Evolutionary conservation across 2,329 filamentous ascomycete species (phyloP).

Genomic region (Macrophomina pseudophaseolina): DNA sequence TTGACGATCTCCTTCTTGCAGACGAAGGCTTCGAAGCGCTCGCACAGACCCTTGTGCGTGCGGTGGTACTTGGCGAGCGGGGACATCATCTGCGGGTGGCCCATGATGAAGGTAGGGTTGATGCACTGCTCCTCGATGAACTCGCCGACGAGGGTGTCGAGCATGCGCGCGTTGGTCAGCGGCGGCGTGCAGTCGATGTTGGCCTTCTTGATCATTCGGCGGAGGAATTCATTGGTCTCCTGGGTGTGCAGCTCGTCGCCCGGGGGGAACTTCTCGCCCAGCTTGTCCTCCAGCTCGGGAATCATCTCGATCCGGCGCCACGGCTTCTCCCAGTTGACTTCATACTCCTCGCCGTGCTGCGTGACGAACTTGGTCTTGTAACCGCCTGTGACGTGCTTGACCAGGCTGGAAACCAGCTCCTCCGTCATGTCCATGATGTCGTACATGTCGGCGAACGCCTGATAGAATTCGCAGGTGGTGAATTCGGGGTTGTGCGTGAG

Average conservation of each 20-base stretch:
- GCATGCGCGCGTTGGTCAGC: conserved; percentile 91
- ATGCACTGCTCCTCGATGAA: conserved; percentile 94
- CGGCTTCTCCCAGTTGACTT: conserved; percentile 94
- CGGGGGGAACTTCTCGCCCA: conserved; percentile 91
- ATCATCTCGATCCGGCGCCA: conserved; percentile 98
- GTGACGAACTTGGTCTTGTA: conserved; percentile 88
- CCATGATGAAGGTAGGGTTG: conserved; percentile 89
- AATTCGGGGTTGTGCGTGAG: conserved; percentile 98
- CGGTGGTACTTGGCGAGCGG: conserved; percentile 96
- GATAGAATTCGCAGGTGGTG: conserved; percentile 97
- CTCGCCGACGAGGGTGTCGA: conserved; percentile 88
- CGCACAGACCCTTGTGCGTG: conserved; percentile 79
- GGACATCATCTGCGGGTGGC: conserved; percentile 87
- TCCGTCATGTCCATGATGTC: conserved; percentile 92
- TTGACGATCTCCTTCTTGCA: conserved; percentile 98
- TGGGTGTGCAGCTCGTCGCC: conserved; percentile 86
- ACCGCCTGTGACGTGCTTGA: conserved; percentile 84
- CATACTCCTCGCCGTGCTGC: conserved; percentile 81
- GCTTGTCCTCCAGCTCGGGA: conserved; percentile 83
- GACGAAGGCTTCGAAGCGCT: conserved; percentile 97
- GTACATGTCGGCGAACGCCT: conserved; percentile 75
- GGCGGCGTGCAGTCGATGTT: conserved; percentile 89
- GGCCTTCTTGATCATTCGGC: conserved; percentile 82
- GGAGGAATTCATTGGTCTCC: conserved; percentile 88
- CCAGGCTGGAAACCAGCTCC: conserved; percentile 86